Conservation (phyloP, 306 rosid species). For the Trichosanthes truncata region DNA sequence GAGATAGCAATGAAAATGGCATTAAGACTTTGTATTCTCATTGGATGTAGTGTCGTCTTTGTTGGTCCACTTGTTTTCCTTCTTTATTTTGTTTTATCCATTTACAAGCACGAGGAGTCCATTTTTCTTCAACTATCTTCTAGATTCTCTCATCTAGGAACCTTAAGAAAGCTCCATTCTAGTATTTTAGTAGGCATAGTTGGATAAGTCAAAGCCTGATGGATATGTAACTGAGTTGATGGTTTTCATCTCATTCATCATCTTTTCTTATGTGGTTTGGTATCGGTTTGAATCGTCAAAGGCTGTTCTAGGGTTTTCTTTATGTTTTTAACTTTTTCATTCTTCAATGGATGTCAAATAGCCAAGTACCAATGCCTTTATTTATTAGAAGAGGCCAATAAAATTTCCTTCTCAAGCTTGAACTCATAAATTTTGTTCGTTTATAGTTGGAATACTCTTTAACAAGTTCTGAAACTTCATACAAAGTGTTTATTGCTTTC, state of each 20-base stretch:
- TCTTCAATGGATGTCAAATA: neutral
- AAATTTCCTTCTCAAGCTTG: too few species aligned
- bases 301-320: neutral
- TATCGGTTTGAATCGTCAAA: neutral
- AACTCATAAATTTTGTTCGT: neutral
- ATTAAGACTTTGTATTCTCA: too few species aligned
- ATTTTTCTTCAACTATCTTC: neutral
- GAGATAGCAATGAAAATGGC: too few species aligned
- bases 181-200: neutral
- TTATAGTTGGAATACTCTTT: neutral
- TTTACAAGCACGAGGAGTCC: neutral
- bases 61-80: neutral
- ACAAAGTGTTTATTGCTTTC: neutral
- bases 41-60: neutral
- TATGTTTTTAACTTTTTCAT: neutral
- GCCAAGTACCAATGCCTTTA: neutral
- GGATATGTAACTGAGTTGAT: neutral
- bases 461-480: neutral
- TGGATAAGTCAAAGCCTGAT: neutral
- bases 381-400: neutral
- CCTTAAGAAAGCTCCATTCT: neutral
- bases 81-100: neutral
- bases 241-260: neutral
- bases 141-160: neutral
- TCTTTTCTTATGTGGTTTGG: neutral